phyloP scores from a whole-genome alignment of 23 red algal species.

The Chondrus crispus region DNA sequence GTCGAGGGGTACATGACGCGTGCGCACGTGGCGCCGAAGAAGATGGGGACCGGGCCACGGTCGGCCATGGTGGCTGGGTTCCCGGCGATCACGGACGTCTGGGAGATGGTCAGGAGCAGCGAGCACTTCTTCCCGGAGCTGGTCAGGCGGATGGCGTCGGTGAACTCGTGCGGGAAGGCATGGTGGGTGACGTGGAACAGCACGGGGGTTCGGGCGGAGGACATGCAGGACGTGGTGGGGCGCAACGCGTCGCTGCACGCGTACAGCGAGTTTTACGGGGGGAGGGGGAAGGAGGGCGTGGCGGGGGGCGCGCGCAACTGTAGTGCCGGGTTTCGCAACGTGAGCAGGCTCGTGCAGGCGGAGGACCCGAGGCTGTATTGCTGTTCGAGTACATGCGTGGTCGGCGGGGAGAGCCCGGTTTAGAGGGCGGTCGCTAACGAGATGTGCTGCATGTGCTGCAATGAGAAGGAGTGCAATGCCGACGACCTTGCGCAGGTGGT shows the following conservation, averaged over 20 bases:
- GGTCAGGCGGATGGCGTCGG: not conserved
- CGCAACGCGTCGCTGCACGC: not conserved
- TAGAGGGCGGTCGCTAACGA: not conserved
- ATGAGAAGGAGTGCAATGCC: not conserved
- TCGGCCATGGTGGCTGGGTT: not conserved
- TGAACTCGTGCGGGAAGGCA: not conserved
- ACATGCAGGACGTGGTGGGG: not conserved
- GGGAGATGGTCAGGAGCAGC: not conserved
- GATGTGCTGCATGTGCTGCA: not conserved
- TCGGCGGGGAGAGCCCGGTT: not conserved
- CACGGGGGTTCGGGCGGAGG: not conserved
- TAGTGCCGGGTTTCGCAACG: too few species aligned
- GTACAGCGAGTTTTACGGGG: not conserved
- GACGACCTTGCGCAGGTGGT: not conserved
- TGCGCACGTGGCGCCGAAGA: not conserved
- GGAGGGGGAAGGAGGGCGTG: not conserved
- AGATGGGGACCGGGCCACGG: not conserved
- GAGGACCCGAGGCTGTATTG: not conserved
- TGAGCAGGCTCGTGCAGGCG: not conserved
- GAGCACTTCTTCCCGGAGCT: not conserved
- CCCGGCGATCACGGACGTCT: not conserved
- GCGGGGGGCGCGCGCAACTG: not conserved
- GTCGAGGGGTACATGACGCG: not conserved
- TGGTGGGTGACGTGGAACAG: not conserved
- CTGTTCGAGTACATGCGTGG: not conserved